Conservation (phyloP, 106 monocot species). For the Acanthochlamys bracteata region DNA sequence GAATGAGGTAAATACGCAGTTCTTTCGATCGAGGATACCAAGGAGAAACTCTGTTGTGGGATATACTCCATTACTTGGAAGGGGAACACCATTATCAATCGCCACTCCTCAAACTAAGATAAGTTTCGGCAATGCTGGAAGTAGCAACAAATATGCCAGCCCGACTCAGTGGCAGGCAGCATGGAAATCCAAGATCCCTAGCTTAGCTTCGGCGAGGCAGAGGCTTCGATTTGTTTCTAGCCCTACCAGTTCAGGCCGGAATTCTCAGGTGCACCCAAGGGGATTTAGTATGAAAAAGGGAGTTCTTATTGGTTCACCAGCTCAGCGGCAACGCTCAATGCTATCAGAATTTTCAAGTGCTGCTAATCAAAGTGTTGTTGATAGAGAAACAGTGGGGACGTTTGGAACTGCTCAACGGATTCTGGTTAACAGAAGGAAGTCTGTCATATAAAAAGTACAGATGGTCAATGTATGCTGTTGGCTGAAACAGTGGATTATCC, state of each 20-base stretch:
- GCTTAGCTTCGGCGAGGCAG: slow-evolving; percentile 24
- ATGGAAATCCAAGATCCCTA: slow-evolving; percentile 52
- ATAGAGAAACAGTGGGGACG: slow-evolving; percentile 24
- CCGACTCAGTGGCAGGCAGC: slow-evolving; percentile 26
- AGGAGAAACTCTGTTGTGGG: slow-evolving; percentile 42
- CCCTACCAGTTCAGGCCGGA: slow-evolving; percentile 12
- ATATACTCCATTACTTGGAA: slow-evolving; percentile 22
- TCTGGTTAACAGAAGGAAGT: slow-evolving; percentile 43
- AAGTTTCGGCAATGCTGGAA: slow-evolving; percentile 9
- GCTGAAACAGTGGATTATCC: background rate
- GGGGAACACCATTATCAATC: slow-evolving; percentile 14
- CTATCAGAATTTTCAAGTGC: slow-evolving; percentile 8
- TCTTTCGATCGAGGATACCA: slow-evolving; percentile 19
- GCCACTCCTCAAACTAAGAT: slow-evolving; percentile 29
- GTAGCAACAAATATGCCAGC: slow-evolving; percentile 39
- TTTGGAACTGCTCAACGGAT: slow-evolving; percentile 43
- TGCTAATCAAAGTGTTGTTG: slow-evolving; percentile 4
- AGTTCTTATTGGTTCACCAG: slow-evolving; percentile 42
- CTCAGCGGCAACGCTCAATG: slow-evolving; percentile 7
- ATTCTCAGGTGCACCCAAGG: slow-evolving; percentile 22
- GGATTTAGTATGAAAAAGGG: slow-evolving; percentile 80
- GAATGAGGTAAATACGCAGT: background rate
- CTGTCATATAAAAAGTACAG: slow-evolving; percentile 19
- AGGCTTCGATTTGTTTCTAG: slow-evolving; percentile 36
- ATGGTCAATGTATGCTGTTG: background rate